phyloP scores from a whole-genome alignment of 805 yeast genomes.

The Kregervanrija delftensis region DNA sequence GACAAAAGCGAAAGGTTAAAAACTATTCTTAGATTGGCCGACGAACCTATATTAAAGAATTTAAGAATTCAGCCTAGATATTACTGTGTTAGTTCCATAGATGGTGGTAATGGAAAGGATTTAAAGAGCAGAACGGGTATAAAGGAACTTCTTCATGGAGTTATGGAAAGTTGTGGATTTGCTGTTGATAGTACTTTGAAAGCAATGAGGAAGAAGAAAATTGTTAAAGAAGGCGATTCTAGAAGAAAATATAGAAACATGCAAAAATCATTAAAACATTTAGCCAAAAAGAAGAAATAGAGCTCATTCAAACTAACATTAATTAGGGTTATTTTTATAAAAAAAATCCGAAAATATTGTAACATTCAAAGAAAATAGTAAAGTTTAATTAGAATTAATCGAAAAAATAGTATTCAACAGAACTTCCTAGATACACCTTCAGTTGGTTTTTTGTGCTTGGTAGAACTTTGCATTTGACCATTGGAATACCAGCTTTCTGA shows the following conservation, averaged over 20 bases:
- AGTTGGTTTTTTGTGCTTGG: slow-evolving; percentile 72
- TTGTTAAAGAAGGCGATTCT: neutral
- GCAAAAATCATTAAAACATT: neutral
- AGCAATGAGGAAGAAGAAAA: neutral
- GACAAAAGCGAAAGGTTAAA: slow-evolving; percentile 24
- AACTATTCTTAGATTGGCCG: slow-evolving; percentile 33
- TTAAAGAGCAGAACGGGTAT: slow-evolving; percentile 40
- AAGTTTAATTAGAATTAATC: neutral
- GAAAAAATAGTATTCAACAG: slow-evolving; percentile 46
- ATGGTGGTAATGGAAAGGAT: slow-evolving; percentile 19
- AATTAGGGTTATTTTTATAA: neutral
- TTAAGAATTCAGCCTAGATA: slow-evolving; percentile 34
- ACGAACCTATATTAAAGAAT: slow-evolving; percentile 31
- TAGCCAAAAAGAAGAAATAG: neutral
- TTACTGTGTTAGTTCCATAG: slow-evolving; percentile 46
- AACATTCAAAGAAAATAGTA: no score
- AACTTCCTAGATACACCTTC: slow-evolving; percentile 62
- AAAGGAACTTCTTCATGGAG: slow-evolving; percentile 41
- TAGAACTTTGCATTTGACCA: slow-evolving; percentile 64
- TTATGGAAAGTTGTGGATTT: slow-evolving; percentile 48
- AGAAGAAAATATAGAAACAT: neutral
- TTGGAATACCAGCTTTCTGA: slow-evolving; percentile 41
- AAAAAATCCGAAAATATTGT: neutral
- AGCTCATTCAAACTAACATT: neutral
- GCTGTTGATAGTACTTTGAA: neutral